Evolutionary conservation across 768 basidiomycete genomes (phyloP).

Genomic region (Leccinum disarticulatum): DNA sequence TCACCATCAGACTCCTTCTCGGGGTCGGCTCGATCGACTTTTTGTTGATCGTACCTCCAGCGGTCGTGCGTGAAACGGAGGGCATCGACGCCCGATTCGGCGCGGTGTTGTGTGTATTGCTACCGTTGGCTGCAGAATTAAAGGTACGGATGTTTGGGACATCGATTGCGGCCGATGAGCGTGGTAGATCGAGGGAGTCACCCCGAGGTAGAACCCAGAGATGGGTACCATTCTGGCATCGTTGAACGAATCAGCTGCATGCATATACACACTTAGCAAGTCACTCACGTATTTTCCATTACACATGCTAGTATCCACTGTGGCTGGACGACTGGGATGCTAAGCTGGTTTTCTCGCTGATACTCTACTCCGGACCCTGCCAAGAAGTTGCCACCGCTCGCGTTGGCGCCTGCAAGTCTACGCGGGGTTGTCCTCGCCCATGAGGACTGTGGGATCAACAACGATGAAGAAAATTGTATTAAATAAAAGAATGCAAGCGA

Average conservation of each 20-base stretch:
- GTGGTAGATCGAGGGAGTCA: slow-evolving; percentile 43
- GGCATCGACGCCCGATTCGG: too few relatives aligned
- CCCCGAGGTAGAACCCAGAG: slow-evolving; percentile 76
- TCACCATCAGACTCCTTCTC: slow-evolving; percentile 34
- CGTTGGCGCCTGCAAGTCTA: slow-evolving; percentile 62
- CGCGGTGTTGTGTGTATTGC: slow-evolving; percentile 31
- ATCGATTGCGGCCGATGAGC: slow-evolving; percentile 67
- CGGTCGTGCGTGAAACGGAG: slow-evolving; percentile 43
- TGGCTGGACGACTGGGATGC: slow-evolving; percentile 93
- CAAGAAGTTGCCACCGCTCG: slow-evolving; percentile 51
- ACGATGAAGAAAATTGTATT: not conserved
- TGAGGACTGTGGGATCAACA: slow-evolving; percentile 37
- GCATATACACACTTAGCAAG: not conserved
- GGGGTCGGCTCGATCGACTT: slow-evolving; percentile 10
- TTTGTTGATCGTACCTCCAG: slow-evolving; percentile 19
- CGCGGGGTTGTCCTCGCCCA: slow-evolving; percentile 94
- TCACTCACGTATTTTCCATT: slow-evolving; percentile 72
- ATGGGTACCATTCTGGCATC: slow-evolving; percentile 80
- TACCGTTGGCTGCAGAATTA: slow-evolving; percentile 32
- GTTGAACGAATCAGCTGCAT: not conserved
- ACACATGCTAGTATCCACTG: slow-evolving; percentile 93
- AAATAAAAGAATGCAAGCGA: not conserved
- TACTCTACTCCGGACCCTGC: slow-evolving; percentile 88
- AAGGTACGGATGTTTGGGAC: slow-evolving; percentile 66
- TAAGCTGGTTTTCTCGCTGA: slow-evolving; percentile 88